Evolutionary conservation across 805 yeast genomes (phyloP), one percentile per base, ranked within the genome.

Genomic region (Ogataea parapolymorpha): DNA sequence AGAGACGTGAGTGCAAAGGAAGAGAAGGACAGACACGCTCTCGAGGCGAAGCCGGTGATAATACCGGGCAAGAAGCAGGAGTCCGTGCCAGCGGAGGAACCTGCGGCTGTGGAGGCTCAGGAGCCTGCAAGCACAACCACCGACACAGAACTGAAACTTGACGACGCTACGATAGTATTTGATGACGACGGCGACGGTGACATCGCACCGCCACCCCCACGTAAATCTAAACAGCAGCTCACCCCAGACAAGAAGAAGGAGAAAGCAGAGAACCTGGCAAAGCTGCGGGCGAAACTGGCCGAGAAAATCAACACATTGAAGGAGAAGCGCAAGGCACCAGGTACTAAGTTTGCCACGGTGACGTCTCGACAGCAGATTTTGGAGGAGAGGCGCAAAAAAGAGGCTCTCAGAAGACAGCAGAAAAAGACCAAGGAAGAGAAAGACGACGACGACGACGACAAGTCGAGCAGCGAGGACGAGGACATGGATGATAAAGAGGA

Each of bases 251-350:
- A 79, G 52, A 63, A 75, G 56, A 60, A 59, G 46, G 71, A 66
- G 42, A 75, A 67, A 40, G 70, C 74, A 34, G 77, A 73, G 44
- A 77, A 80, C 27, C 65, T 88, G 35, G 75, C 75, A 5, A 83
- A 78, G 51, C 72, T 93, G 45, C 79, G 90, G 56, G 83, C 81
- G n/a, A 84, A 84, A 60, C 74, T 93, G 32, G 82, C 91, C 22
- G 75, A 74, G 13, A 86, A 80, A 61, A 90, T 93, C 49, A 75
- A 69, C 42, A 66, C 65, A 7, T 56, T 93, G 66, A 79, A 81
- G 51, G 89, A 82, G 41, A 84, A 78, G 63, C 80, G 99, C 60
- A 90, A 84, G 55, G 99, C 98, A 1, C 93, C 95, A 1, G 98
- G 98, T 2, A 68, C 90, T 1, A 82, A 79, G 33, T 79, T 72